Evolutionary conservation across 345 rosid species (phyloP).

Genomic region (Arabidopsis thaliana): DNA sequence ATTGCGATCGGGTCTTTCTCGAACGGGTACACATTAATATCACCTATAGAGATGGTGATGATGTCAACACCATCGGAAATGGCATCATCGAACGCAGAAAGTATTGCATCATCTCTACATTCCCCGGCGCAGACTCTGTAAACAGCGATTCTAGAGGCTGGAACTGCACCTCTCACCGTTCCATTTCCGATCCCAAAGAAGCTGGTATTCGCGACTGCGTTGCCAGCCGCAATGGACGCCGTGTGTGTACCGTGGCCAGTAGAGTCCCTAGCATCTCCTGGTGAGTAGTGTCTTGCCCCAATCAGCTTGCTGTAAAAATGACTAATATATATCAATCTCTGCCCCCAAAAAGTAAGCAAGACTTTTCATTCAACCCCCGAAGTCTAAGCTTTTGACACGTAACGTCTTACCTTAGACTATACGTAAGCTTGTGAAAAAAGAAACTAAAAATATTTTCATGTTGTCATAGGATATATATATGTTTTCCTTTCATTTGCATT

Average conservation of each 20-base stretch:
- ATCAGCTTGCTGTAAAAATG: conserved; percentile 48
- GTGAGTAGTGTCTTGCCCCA: conserved; percentile 51
- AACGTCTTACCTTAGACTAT: not conserved
- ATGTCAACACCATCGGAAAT: conserved; percentile 63
- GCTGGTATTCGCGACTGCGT: conserved; percentile 30
- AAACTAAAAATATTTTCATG: no score
- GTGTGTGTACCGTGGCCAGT: conserved; percentile 60
- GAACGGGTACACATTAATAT: not conserved
- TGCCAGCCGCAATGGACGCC: conserved; percentile 58
- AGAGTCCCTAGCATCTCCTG: conserved; percentile 35
- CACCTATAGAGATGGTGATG: conserved; percentile 42
- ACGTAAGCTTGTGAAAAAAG: no score
- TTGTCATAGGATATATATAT: no score
- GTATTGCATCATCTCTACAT: conserved; percentile 19
- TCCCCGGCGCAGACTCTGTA: conserved; percentile 46
- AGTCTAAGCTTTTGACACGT: not conserved
- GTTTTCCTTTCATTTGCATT: no score
- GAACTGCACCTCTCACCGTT: conserved; percentile 53
- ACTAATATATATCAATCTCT: conserved; percentile 12
- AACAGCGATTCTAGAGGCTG: conserved; percentile 53
- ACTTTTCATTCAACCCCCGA: not conserved
- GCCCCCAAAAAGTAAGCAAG: not conserved
- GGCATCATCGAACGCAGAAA: conserved; percentile 62
- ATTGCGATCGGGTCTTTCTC: conserved; percentile 40
- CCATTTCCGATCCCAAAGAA: conserved; percentile 50